Evolutionary conservation across 2,329 filamentous ascomycete genomes (phyloP), one percentile per base, ranked within the genome.

Genomic region (Colletotrichum sublineola): DNA sequence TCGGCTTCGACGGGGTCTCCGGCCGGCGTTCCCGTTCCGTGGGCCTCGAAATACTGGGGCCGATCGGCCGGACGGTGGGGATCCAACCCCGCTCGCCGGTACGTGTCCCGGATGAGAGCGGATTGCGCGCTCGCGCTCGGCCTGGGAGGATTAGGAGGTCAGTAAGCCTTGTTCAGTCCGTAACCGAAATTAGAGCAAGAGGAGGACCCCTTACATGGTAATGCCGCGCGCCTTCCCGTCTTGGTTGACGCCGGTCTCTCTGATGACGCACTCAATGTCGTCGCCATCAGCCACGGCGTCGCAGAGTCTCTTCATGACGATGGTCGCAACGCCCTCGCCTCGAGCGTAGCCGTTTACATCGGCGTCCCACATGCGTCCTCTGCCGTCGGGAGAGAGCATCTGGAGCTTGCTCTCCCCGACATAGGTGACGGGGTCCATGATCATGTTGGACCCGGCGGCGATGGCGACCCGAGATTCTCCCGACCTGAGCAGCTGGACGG

Each of bases 301-400:
- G 15, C 74, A 79, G 12, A 88, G 77, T 1, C 74, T 76, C 75
- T 89, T 90, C 8, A 90, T 72, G 0, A 88, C 75, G 0, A 89
- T 74, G 0, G 80, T 77, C 1, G 82, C 84, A 9, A 86, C 76
- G 1, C 86, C 88, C 55, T 90, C 88, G 12, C 86, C 87, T 0
- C 87, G 81, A 7, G 80, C 86, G 74, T 88, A 89, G 1, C 88
- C 87, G 74, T 88, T 79, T 0, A 85, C 88, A 3, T 76, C 76
- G 4, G 76, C 78, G 74, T 86, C 83, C 78, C 81, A 86, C 78
- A 82, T 83, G 9, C 77, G 77, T 63, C 77, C 81, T 18, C 77
- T 74, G 12, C 80, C 80, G 1, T 75, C 79, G 0, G 82, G 79
- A 5, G 81, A 83, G 14, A 86, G 75, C 78, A 84, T 81, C 33